phyloP scores from a whole-genome alignment of 2,329 filamentous ascomycete species.

The Nigrospora oryzae region DNA sequence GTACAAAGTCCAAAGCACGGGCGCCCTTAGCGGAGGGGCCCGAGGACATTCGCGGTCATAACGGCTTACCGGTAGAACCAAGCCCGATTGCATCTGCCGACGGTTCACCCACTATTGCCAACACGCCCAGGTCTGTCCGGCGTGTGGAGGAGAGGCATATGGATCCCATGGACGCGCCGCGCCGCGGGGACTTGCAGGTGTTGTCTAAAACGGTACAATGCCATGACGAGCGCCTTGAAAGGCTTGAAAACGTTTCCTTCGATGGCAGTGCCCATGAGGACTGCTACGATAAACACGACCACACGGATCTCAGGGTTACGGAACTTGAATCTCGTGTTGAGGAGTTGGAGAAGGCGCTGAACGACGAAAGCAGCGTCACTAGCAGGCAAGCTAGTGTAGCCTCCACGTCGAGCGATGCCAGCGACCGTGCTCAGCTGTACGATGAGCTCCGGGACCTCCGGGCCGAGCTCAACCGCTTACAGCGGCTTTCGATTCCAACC shows the following conservation, averaged over 20 bases:
- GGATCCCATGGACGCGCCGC: conserved; percentile 11
- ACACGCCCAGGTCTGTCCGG: conserved; percentile 19
- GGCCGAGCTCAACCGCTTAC: conserved; percentile 45
- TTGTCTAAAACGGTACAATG: conserved; percentile 45
- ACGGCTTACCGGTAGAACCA: conserved; percentile 10
- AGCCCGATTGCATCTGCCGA: conserved; percentile 14
- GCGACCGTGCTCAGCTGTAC: conserved; percentile 37
- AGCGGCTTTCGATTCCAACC: conserved; percentile 49
- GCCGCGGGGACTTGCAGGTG: conserved; percentile 31
- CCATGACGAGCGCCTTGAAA: conserved; percentile 58
- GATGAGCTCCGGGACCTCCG: conserved; percentile 41
- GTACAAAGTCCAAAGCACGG: conserved; percentile 23
- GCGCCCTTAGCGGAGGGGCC: conserved; percentile 22
- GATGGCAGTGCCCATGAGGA: conserved; percentile 59
- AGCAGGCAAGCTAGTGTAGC: conserved; percentile 34
- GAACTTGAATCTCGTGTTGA: conserved; percentile 60
- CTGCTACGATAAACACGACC: conserved; percentile 58
- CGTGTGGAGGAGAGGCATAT: conserved; percentile 12
- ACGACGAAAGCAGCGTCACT: conserved; percentile 33
- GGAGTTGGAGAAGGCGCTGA: conserved; percentile 47
- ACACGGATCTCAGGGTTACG: conserved; percentile 56
- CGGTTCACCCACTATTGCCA: conserved; percentile 19
- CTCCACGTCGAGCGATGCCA: conserved; percentile 35
- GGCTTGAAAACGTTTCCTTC: conserved; percentile 63
- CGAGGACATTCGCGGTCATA: conserved; percentile 10